phyloP scores from a whole-genome alignment of 441 rosid genomes.

The Aleurites moluccanus region DNA sequence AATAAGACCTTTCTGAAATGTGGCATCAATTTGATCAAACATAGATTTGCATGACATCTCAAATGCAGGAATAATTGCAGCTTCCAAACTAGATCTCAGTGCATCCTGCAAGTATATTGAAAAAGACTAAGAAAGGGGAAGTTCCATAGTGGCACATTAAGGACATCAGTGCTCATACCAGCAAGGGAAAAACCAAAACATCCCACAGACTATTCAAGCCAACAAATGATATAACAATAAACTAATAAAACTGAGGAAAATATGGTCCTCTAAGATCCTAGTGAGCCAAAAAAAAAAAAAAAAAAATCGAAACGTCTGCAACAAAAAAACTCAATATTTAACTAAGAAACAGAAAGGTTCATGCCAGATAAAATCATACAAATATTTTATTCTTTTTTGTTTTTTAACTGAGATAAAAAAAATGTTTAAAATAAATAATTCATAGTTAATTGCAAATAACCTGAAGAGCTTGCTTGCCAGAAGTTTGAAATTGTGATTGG shows the following conservation, averaged over 20 bases:
- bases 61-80: slow-evolving; percentile 73
- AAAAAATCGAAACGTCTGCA: no score
- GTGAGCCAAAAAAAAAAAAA: not conserved
- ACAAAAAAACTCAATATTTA: not conserved
- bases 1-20: slow-evolving; percentile 60
- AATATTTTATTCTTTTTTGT: no score
- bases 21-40: slow-evolving; percentile 72
- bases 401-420: not conserved
- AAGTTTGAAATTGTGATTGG: slow-evolving; percentile 74
- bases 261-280: not conserved
- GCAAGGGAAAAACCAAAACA: not conserved
- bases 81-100: slow-evolving; percentile 62
- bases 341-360: not conserved
- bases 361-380: not conserved
- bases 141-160: not conserved
- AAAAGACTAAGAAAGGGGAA: not conserved
- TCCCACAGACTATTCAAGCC: not conserved
- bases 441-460: slow-evolving; percentile 28
- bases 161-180: not conserved
- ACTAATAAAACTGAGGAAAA: not conserved
- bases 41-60: slow-evolving; percentile 77
- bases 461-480: slow-evolving; percentile 85
- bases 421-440: slow-evolving; percentile 10
- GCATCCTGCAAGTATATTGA: slow-evolving; percentile 50
- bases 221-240: not conserved